A percentile compares a stretch with the other conserved stretches of the same genome.
These are phyloP conservation scores for Xanthoconium stramineum DNA, from an alignment of 768 basidiomycete genomes.

Conservation along the genomic window DNA sequence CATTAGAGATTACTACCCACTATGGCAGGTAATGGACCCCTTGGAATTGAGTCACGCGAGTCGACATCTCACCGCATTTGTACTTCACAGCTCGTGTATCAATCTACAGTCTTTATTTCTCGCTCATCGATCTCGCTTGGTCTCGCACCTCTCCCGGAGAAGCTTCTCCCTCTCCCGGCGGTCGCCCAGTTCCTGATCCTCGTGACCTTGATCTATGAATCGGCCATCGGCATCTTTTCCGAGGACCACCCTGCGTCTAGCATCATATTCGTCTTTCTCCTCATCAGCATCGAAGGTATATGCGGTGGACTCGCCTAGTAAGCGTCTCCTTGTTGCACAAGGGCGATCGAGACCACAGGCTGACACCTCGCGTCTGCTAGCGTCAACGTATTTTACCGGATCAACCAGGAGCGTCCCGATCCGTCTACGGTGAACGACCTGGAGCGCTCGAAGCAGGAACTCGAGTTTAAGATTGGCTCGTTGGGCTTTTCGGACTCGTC, in stretches of 20 bases:
- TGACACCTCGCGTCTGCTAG: conserved; percentile 34
- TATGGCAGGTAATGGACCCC: conserved; percentile 72
- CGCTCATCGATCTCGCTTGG: conserved; percentile 88
- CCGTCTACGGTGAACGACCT: conserved; percentile 43
- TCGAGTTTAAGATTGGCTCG: conserved; percentile 88
- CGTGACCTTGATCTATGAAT: conserved; percentile 58
- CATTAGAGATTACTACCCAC: conserved; percentile 89
- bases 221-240: conserved; percentile 63
- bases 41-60: neutral
- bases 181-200: conserved; percentile 68
- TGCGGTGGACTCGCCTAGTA: conserved; percentile 93
- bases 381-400: conserved; percentile 82
- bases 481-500: conserved; percentile 83
- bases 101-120: conserved; percentile 89
- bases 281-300: conserved; percentile 86
- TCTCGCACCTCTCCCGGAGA: conserved; percentile 70
- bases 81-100: conserved; percentile 66
- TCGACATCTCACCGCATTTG: conserved; percentile 1
- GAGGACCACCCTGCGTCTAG: conserved; percentile 42
- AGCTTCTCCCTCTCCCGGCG: conserved; percentile 71
- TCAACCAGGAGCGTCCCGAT: conserved; percentile 69
- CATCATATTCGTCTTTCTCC: conserved; percentile 63
- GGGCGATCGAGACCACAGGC: neutral
- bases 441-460: conserved; percentile 68
- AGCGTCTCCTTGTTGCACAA: conserved; percentile 22